Base-by-base conservation (phyloP, 1,284 basidiomycete species). In the Malassezia equina region DNA sequence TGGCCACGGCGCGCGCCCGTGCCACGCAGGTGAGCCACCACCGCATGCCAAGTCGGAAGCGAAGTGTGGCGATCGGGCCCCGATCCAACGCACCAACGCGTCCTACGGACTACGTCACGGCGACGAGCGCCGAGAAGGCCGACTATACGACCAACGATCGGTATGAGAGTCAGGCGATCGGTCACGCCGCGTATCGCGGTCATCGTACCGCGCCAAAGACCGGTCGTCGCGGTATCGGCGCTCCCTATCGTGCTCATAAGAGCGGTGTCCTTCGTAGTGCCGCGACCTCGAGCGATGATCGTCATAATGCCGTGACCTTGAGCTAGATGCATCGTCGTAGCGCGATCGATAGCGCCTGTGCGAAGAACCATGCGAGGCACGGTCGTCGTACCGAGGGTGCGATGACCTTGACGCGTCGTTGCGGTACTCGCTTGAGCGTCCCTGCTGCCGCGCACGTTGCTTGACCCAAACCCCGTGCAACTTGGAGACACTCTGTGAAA, bases 401-500 rank as follows among this genome's bases (percentile, higher is more conserved):
- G 33, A 36, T 15, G 17, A 7, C 7, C 19, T 24, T 15, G 15
- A n/a, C 3, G 27, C 42, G 44, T 44, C 42, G 12, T 19, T 17
- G 3, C 31, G 31, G 25, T 29, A 8, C 36, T 39, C 36, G 1
- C 17, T 19, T 19, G 34, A 36, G 12, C 23, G 27, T 4, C 32
- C 32, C 2, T 33, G 32, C 32, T 24, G 39, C 17, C 64, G 28
- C 62, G 62, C 40, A 64, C 67, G 51, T 75, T 64, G 48, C 68
- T 64, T 65, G 49, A 78, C 25, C 75, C 76, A 78, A 7, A 75
- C 69, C n/a, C 76, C 75, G 59, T 78, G 78, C 64, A 82, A 76
- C 63, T 80, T 79, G 33, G 79, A 78, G 7, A 99, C 94, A 27
- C 89, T 93, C 62, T 78, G 77, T 9, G 71, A 75, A 47, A 96